A percentile compares a stretch with the other conserved stretches of the same genome.
Conservation (phyloP, 164 flowering plant species). For the Umbellularia californica region DNA sequence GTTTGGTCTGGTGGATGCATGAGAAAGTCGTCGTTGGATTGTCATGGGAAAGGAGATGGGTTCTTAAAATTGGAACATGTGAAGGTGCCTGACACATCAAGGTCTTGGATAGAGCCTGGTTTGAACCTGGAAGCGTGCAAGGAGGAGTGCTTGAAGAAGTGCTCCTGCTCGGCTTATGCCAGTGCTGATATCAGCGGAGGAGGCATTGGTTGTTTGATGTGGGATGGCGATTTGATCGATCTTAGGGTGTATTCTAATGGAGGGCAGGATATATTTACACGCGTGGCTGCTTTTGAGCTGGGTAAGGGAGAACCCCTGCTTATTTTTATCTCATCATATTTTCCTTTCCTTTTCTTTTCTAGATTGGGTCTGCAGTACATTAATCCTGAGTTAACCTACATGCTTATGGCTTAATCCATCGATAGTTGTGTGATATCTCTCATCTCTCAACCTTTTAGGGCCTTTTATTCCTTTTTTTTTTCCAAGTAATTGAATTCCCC, state of each 20-base stretch:
- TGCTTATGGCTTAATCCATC: no score
- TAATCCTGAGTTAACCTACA: no score
- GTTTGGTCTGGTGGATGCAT: no score
- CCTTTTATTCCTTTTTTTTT: no score
- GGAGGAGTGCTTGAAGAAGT: slow-evolving; percentile 26
- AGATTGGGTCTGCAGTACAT: no score
- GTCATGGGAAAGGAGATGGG: no score
- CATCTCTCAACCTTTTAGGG: no score
- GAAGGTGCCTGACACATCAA: slow-evolving; percentile 30
- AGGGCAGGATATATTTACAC: slow-evolving; percentile 25
- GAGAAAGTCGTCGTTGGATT: no score
- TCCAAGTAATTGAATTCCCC: no score
- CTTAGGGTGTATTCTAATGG: slow-evolving; percentile 6
- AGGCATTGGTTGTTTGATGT: slow-evolving; percentile 17
- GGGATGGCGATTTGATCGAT: slow-evolving; percentile 32
- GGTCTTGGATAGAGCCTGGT: neutral
- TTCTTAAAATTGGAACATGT: slow-evolving; percentile 2
- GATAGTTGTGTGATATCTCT: no score
- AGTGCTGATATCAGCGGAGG: slow-evolving; percentile 12
- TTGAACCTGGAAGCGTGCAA: slow-evolving; percentile 14
- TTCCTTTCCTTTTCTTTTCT: no score
- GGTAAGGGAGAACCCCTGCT: neutral
- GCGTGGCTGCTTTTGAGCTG: slow-evolving; percentile 16
- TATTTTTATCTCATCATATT: no score
- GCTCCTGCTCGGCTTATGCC: slow-evolving; percentile 36